Conservation (phyloP, 2,329 filamentous ascomycete species). For the Xylaria sp. region DNA sequence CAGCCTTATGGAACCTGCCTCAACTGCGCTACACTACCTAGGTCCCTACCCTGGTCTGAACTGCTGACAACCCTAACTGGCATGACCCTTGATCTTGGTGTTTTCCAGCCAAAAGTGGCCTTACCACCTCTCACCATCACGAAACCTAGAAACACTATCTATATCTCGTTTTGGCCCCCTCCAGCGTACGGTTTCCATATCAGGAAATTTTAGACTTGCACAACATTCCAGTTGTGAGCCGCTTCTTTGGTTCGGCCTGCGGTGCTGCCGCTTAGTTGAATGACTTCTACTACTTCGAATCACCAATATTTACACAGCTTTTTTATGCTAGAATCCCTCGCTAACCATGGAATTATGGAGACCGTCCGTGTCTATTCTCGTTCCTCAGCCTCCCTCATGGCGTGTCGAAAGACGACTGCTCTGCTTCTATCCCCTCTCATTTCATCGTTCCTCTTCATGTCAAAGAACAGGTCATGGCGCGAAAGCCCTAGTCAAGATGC, state of each 20-base stretch:
- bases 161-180: conserved; percentile 9
- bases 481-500: conserved; percentile 16
- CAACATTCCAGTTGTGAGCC: neutral
- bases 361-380: conserved; percentile 12
- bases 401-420: neutral
- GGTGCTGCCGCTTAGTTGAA: neutral
- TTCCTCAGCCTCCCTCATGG: conserved; percentile 2
- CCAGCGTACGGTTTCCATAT: conserved; percentile 1
- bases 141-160: conserved; percentile 2
- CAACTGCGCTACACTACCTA: neutral
- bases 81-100: neutral
- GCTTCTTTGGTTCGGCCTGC: neutral
- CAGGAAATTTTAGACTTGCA: conserved; percentile 20
- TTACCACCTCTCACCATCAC: neutral
- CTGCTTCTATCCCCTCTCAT: neutral
- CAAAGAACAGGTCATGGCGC: neutral
- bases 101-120: neutral
- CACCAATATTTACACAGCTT: neutral
- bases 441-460: neutral
- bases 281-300: conserved; percentile 6
- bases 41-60: neutral
- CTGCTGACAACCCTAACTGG: neutral
- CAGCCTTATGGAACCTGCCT: conserved; percentile 21
- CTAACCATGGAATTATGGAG: conserved; percentile 8
- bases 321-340: conserved; percentile 6